Evolutionary conservation across 2,329 filamentous ascomycete species (phyloP).

Genomic region (Sporothrix humicola): DNA sequence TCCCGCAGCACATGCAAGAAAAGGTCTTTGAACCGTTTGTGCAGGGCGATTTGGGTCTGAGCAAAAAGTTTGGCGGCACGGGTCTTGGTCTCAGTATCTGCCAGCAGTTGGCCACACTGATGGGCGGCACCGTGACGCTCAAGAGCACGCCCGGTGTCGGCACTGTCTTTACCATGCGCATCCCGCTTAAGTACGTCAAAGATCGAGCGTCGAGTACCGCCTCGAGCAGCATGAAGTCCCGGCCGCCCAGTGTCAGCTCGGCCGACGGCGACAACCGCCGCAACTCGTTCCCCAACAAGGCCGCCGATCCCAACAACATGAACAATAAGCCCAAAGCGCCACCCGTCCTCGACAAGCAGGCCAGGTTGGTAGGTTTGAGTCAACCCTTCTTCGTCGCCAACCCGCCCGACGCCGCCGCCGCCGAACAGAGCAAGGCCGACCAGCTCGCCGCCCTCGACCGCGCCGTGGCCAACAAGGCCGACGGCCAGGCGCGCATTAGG

Average conservation of each 20-base stretch:
- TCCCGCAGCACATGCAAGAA: conserved; percentile 75
- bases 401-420: conserved; percentile 42
- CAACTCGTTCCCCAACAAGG: conserved; percentile 42
- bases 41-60: conserved; percentile 86
- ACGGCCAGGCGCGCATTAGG: conserved; percentile 66
- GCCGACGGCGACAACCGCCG: conserved; percentile 47
- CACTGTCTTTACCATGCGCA: conserved; percentile 80
- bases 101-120: conserved; percentile 80
- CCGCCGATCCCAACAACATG: conserved; percentile 36
- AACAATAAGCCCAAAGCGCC: conserved; percentile 42
- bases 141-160: conserved; percentile 75
- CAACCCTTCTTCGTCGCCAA: conserved; percentile 76
- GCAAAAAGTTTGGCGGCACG: conserved; percentile 88
- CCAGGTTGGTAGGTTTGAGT: conserved; percentile 80
- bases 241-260: conserved; percentile 55
- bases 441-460: conserved; percentile 69
- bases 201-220: conserved; percentile 63
- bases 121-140: conserved; percentile 78
- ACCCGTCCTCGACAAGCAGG: conserved; percentile 66
- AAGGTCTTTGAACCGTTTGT: conserved; percentile 94
- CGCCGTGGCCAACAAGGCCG: conserved; percentile 64
- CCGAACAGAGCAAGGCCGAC: conserved; percentile 55
- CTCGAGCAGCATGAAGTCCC: conserved; percentile 59
- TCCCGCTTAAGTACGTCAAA: conserved; percentile 78
- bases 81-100: conserved; percentile 89